Evolutionary conservation across 2,329 filamentous ascomycete genomes (phyloP).

Genomic region (Penicillium sp.): DNA sequence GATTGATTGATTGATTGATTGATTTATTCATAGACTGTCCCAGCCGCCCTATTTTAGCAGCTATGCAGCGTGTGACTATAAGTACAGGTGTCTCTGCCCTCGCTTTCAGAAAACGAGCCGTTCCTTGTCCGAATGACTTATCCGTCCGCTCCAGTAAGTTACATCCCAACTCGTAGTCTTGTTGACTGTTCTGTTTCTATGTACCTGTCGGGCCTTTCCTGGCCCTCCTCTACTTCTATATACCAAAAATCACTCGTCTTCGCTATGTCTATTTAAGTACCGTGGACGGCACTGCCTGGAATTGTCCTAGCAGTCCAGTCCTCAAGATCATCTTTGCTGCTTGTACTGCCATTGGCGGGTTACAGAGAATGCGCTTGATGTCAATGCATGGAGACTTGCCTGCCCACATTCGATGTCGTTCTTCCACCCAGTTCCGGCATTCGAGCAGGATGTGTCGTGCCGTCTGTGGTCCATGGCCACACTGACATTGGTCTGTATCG

Average conservation of each 20-base stretch:
- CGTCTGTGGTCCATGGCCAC: background rate
- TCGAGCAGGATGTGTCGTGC: background rate
- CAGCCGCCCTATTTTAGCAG: background rate
- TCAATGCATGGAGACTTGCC: constrained; percentile 16
- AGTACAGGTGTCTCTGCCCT: constrained; percentile 7
- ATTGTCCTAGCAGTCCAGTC: constrained; percentile 31
- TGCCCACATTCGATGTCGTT: constrained; percentile 14
- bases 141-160: background rate
- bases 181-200: background rate
- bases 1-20: too few species aligned
- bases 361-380: constrained; percentile 36
- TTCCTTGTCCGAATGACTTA: background rate
- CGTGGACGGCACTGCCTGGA: constrained; percentile 18
- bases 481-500: background rate
- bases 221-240: background rate
- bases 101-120: constrained; percentile 8
- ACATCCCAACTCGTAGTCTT: background rate
- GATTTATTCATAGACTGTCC: too few species aligned
- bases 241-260: constrained; percentile 10
- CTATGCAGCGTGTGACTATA: constrained; percentile 10
- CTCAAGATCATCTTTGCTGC: constrained; percentile 36
- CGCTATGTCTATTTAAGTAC: constrained; percentile 2
- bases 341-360: constrained; percentile 32
- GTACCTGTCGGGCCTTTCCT: background rate
- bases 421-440: constrained; percentile 1